These are phyloP conservation scores for Eutrema yunnanense DNA, from an alignment of 345 rosid species.

Conservation along the genomic window DNA sequence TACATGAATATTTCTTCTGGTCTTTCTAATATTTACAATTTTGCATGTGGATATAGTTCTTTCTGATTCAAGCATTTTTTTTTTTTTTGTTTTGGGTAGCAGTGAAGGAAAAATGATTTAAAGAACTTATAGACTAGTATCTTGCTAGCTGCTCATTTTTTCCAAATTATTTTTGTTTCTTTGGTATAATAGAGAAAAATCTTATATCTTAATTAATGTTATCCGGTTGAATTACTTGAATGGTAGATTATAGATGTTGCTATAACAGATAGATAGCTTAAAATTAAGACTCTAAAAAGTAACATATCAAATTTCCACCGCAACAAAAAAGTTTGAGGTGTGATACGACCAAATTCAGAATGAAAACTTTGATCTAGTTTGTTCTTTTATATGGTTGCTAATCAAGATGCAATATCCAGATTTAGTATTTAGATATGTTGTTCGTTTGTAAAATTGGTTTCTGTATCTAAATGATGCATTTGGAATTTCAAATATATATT, in stretches of 20 bases:
- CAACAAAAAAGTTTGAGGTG: background rate
- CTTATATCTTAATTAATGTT: background rate
- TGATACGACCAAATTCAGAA: background rate
- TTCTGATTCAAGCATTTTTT: background rate
- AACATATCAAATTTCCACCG: background rate
- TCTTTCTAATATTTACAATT: background rate
- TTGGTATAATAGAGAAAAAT: background rate
- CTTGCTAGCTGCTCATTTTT: background rate
- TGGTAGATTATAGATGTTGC: too few relatives aligned
- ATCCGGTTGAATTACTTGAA: background rate
- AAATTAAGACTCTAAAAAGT: background rate
- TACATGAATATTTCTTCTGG: too few relatives aligned
- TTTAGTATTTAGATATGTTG: too few relatives aligned
- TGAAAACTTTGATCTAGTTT: too few relatives aligned
- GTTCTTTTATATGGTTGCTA: too few relatives aligned
- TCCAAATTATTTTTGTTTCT: background rate
- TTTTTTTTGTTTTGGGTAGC: background rate
- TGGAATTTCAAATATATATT: too few relatives aligned
- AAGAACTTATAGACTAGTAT: constrained; percentile 7
- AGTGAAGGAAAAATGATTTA: background rate
- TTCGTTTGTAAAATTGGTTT: too few relatives aligned
- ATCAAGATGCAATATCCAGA: too few relatives aligned
- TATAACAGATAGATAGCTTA: too few relatives aligned
- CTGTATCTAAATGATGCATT: too few relatives aligned
- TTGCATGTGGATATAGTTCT: constrained; percentile 6